Evolutionary conservation across 345 rosid species (phyloP).

Genomic region (Eucalyptus sp.): DNA sequence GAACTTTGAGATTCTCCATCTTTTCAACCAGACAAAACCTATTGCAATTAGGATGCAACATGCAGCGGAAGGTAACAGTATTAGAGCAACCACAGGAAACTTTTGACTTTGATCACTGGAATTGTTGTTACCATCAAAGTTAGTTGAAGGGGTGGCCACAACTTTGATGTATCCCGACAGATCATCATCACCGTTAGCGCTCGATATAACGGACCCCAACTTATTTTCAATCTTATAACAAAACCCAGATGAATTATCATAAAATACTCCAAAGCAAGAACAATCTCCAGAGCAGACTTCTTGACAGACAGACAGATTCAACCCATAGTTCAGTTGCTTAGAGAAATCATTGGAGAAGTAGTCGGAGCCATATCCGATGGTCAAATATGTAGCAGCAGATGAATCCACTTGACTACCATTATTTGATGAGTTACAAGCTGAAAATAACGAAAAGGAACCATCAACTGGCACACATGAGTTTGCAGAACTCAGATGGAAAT

Average conservation of each 20-base stretch:
- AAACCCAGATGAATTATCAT: slow-evolving; percentile 48
- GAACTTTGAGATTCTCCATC: slow-evolving; percentile 15
- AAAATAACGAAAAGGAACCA: slow-evolving; percentile 28
- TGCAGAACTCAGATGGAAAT: slow-evolving; percentile 20
- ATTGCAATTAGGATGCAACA: slow-evolving; percentile 22
- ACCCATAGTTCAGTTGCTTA: slow-evolving; percentile 24
- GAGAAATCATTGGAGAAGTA: slow-evolving; percentile 51
- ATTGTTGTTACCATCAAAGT: background rate
- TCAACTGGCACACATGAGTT: slow-evolving; percentile 36
- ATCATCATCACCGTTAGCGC: slow-evolving; percentile 6
- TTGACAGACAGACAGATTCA: slow-evolving; percentile 38
- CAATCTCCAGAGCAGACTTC: slow-evolving; percentile 47
- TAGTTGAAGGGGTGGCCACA: slow-evolving; percentile 14
- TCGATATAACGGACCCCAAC: slow-evolving; percentile 55
- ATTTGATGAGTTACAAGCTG: slow-evolving; percentile 36
- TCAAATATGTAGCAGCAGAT: slow-evolving; percentile 24
- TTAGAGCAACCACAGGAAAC: slow-evolving; percentile 47
- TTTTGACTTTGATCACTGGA: slow-evolving; percentile 1
- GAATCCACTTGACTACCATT: slow-evolving; percentile 13
- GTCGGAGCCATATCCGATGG: slow-evolving; percentile 34
- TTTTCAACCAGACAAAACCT: slow-evolving; percentile 51
- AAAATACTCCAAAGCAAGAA: slow-evolving; percentile 65
- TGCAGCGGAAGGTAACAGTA: slow-evolving; percentile 55
- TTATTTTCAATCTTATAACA: slow-evolving; percentile 40
- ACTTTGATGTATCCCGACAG: slow-evolving; percentile 40